These are phyloP conservation scores for Fusarium anthophilum DNA, from an alignment of 2,329 filamentous ascomycete species.

Conservation along the genomic window DNA sequence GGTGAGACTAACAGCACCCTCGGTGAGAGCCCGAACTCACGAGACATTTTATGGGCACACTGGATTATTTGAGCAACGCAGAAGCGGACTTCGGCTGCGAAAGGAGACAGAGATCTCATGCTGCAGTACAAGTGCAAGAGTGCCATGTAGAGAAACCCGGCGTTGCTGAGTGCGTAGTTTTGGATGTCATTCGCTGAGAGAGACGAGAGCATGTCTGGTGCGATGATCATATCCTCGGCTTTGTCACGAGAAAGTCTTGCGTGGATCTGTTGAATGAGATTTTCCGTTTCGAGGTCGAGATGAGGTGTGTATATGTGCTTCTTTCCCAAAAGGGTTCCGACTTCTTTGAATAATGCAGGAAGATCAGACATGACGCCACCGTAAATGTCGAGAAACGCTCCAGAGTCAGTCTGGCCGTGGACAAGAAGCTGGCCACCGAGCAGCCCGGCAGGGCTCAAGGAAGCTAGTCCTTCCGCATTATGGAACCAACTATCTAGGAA, in stretches of 20 bases:
- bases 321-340: slow-evolving; percentile 3
- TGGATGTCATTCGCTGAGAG: slow-evolving; percentile 14
- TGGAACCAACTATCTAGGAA: slow-evolving; percentile 31
- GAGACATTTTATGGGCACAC: slow-evolving; percentile 13
- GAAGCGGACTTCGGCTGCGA: not conserved
- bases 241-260: not conserved
- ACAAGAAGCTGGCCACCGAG: not conserved
- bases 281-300: not conserved
- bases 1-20: slow-evolving; percentile 20
- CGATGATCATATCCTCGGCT: not conserved
- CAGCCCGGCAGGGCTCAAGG: slow-evolving; percentile 14
- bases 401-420: not conserved
- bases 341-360: slow-evolving; percentile 14
- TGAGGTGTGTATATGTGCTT: not conserved
- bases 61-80: slow-evolving; percentile 18
- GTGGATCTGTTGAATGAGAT: not conserved
- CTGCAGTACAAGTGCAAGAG: slow-evolving; percentile 22
- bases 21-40: slow-evolving; percentile 2
- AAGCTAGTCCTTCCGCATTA: slow-evolving; percentile 26
- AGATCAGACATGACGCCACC: slow-evolving; percentile 29
- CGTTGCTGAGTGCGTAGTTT: slow-evolving; percentile 25
- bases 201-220: not conserved
- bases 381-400: slow-evolving; percentile 14
- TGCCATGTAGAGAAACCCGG: slow-evolving; percentile 24
- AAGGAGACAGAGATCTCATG: not conserved